Conservation (phyloP, 148 eudicot genomes). For the Chenopodium quinoa region DNA sequence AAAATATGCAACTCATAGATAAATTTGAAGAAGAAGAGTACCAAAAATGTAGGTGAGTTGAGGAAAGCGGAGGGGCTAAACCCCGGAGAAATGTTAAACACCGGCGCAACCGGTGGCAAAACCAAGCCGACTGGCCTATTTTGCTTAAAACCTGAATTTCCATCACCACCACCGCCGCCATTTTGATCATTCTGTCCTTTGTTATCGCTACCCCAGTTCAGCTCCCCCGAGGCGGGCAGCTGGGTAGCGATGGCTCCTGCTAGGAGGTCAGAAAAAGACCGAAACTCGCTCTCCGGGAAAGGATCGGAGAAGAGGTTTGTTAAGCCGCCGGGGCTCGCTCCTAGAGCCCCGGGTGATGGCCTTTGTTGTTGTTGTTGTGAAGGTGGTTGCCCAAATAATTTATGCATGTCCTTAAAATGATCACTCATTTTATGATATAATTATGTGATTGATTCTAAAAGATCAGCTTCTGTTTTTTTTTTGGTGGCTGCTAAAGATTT, state of each 20-base stretch:
- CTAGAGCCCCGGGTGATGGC: constrained; percentile 25
- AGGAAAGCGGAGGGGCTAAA: constrained; percentile 76
- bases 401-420: neutral
- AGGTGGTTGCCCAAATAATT: constrained; percentile 9
- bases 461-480: neutral
- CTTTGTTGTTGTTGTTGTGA: constrained; percentile 24
- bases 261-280: constrained; percentile 83
- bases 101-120: constrained; percentile 42
- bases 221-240: constrained; percentile 14
- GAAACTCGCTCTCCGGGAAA: constrained; percentile 31
- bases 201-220: constrained; percentile 4
- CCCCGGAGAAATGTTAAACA: constrained; percentile 66
- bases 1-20: too few relatives aligned
- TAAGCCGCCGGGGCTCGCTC: constrained; percentile 56
- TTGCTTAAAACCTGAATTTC: constrained; percentile 40
- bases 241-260: constrained; percentile 63
- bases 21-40: constrained; percentile 17
- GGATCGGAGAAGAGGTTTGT: constrained; percentile 59
- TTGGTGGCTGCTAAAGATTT: neutral
- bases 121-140: constrained; percentile 46
- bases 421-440: constrained; percentile 14
- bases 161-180: constrained; percentile 24
- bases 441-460: constrained; percentile 6
- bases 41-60: constrained; percentile 72
- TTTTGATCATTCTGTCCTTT: neutral